Percentiles rank a stretch among this genome's conserved stretches.
These are phyloP conservation scores for Pelargonium citronellum DNA, from an alignment of 441 rosid species.

Conservation along the genomic window DNA sequence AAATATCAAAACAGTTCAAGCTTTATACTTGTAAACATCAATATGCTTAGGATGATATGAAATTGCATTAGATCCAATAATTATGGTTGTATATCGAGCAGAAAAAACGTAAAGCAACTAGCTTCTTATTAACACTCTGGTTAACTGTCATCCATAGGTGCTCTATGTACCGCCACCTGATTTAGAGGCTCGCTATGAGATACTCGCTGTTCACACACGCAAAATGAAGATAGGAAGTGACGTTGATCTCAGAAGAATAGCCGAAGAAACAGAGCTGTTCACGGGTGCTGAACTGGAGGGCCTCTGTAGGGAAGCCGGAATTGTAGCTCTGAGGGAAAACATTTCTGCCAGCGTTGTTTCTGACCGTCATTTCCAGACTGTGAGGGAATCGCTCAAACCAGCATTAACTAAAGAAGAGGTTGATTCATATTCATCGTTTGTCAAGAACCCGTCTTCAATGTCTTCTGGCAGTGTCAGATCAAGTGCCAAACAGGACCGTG, in stretches of 20 bases:
- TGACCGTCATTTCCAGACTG: conserved; percentile 60
- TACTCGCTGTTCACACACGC: conserved; percentile 71
- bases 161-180: conserved; percentile 82
- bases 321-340: conserved; percentile 78
- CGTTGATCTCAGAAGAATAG: conserved; percentile 59
- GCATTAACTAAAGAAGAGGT: conserved; percentile 60
- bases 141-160: conserved; percentile 34
- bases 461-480: conserved; percentile 16
- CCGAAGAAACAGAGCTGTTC: conserved; percentile 71
- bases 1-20: background rate
- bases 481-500: background rate
- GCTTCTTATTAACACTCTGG: background rate
- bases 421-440: conserved; percentile 53
- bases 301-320: conserved; percentile 79
- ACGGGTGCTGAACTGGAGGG: conserved; percentile 86
- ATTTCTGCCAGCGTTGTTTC: conserved; percentile 51
- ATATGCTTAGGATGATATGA: background rate
- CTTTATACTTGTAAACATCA: too few species aligned
- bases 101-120: background rate
- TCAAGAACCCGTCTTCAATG: conserved; percentile 26
- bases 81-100: background rate
- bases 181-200: conserved; percentile 69
- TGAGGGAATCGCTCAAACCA: conserved; percentile 59
- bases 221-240: conserved; percentile 63
- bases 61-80: background rate